Evolutionary conservation across 108 stramenopile species (phyloP), one percentile per base, ranked within the genome.

Genomic region (Cyclotella choctawhatcheeana): DNA sequence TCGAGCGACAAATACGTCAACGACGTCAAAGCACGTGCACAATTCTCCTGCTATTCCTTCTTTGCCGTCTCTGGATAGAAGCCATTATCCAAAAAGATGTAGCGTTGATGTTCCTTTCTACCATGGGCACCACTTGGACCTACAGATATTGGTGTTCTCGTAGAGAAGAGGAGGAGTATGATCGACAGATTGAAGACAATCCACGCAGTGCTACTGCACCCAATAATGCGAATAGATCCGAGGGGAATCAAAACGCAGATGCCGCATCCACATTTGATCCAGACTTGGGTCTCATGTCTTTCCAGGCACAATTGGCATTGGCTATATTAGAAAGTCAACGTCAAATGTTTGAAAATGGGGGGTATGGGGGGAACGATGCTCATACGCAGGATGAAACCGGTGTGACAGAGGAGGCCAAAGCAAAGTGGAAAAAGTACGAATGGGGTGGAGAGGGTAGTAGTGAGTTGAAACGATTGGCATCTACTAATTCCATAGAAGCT

Each of bases 291-390:
- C 47, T 87, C 30, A 67, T 95, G 76, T 82, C 81, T n/a, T 95
- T 95, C 72, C 94, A 95, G 62, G 90, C 92, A 1, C 94, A 95
- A 77, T 72, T 95, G 69, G 94, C 94, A n/a, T 48, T 95, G 67
- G 94, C 94, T 44, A 95, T 95, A 58, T 83, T 95, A 71, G 88
- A 95, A 58, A 89, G 87, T 14, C 90, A 93, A 44, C 82, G 91
- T 12, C 88, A 93, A 77, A 83, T 90, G 89, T 87, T 93, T 79
- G 83, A 92, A 69, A 84, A 81, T 58, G 94, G 94, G 50, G 94
- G 90, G 0, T 92, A 82, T 60, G 89, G 89, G 8, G 82, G 86
- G 50, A 86, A 86, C 22, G 88, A 86, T 29, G 87, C 89, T 73
- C 76, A 85, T 29, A 58, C 25, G 7, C 72, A 77, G n/a, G 44